A percentile compares a stretch with the other conserved stretches of the same genome.
Conservation (phyloP, 192 early-diverging fungal species). For the Linnemannia exigua region DNA sequence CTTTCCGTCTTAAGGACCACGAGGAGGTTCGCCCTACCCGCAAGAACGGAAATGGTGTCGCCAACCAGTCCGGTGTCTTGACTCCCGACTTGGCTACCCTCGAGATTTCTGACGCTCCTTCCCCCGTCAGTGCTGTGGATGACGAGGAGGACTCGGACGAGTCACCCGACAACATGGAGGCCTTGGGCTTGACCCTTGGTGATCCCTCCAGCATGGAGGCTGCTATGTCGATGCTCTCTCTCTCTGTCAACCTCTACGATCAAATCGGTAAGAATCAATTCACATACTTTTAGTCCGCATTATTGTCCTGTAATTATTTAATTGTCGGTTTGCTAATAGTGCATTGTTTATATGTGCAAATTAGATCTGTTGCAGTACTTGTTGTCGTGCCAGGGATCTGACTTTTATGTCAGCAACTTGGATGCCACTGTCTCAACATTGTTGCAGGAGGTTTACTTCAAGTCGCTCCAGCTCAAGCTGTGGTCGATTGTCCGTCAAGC, state of each 20-base stretch:
- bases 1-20: constrained; percentile 66
- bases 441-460: constrained; percentile 87
- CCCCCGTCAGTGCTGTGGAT: background rate
- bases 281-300: background rate
- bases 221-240: constrained; percentile 70
- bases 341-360: background rate
- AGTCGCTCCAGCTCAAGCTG: constrained; percentile 76
- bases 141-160: constrained; percentile 39
- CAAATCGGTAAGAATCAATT: constrained; percentile 64
- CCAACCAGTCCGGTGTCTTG: background rate
- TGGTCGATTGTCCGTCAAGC: constrained; percentile 90
- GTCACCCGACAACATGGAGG: constrained; percentile 39
- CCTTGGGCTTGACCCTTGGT: constrained; percentile 74
- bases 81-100: constrained; percentile 29
- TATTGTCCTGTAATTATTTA: background rate
- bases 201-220: constrained; percentile 72
- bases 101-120: constrained; percentile 22
- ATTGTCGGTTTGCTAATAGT: background rate
- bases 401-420: constrained; percentile 66
- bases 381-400: constrained; percentile 73
- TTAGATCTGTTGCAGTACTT: constrained; percentile 83
- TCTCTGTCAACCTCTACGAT: constrained; percentile 83
- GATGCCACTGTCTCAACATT: constrained; percentile 71
- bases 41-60: constrained; percentile 8
- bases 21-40: constrained; percentile 48